Base-by-base conservation (phyloP, 371 early-diverging fungal genomes). In the Fennellomyces sp. region DNA sequence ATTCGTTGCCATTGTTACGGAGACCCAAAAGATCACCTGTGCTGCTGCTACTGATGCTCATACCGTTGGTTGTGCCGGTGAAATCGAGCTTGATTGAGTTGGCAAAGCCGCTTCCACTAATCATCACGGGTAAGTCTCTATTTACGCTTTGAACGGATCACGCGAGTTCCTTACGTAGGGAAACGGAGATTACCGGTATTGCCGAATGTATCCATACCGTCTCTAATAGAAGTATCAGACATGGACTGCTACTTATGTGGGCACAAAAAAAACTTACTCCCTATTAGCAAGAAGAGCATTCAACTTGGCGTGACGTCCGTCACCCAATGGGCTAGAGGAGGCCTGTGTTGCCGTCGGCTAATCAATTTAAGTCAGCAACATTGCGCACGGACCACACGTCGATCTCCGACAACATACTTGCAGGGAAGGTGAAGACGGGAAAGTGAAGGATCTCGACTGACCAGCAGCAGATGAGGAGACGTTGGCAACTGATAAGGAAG, bases 121-220 rank as follows among this genome's bases (percentile, higher is more conserved):
- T 17, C 5, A 15, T 21, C 2, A 27, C 5, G 4, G 45, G 23
- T 45, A 5, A 19, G 35, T 45, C 19, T 27, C 10, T 21, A 2
- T 45, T 7, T 21, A 23, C 23, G 1, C 17, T 45, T 45, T 45
- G 23, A 45, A 45, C n/a, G n/a, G n/a, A n/a, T n/a, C n/a, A n/a
- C n/a, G n/a, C n/a, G 27, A 0, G 13, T 19, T 27, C 68, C 76
- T 72, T 72, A 78, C 76, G 58, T 27, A 29, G 78, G 80, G 28
- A 78, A 56, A 39, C 80, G 81, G 45, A 79, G 74, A 61, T 76
- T 74, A 21, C 83, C 83, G 28, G 61, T 61, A 58, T 81, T 83
- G 38, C 83, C 83, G 54, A 79, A 83, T 6, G 79, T 80, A 45
- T 80, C 83, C 65, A 76, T 75, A 25, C 81, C 83, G 52, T 75